These are phyloP conservation scores for Corchorus capsularis DNA, from an alignment of 345 rosid species.

Conservation along the genomic window DNA sequence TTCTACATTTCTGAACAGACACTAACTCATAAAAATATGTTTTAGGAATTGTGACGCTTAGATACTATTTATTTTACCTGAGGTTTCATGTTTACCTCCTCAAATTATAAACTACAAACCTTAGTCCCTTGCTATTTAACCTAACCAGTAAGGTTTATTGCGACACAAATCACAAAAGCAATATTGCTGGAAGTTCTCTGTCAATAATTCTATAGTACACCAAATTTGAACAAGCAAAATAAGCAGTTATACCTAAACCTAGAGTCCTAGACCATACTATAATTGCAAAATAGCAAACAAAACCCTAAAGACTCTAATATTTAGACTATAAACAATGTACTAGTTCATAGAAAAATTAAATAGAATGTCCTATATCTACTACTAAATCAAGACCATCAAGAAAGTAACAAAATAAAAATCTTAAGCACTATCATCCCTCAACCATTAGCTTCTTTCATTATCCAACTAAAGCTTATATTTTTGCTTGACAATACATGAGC, in stretches of 20 bases:
- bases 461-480: no score
- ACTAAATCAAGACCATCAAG: neutral
- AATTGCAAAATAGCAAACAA: neutral
- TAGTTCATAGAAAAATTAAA: neutral
- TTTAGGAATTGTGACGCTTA: neutral
- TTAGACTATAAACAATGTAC: constrained; percentile 4
- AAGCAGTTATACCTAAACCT: neutral
- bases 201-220: neutral
- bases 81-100: neutral
- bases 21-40: neutral
- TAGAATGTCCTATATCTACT: neutral
- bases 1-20: neutral
- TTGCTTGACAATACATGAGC: no score
- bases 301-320: neutral
- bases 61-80: neutral
- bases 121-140: neutral
- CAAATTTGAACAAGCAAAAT: neutral
- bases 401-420: no score
- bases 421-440: no score
- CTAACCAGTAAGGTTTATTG: neutral
- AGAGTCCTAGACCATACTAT: neutral
- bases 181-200: neutral
- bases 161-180: neutral
- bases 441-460: no score
- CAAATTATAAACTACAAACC: neutral